Evolutionary conservation across 306 rosid genomes (phyloP).

Genomic region (Dalbergia cochinchinensis): DNA sequence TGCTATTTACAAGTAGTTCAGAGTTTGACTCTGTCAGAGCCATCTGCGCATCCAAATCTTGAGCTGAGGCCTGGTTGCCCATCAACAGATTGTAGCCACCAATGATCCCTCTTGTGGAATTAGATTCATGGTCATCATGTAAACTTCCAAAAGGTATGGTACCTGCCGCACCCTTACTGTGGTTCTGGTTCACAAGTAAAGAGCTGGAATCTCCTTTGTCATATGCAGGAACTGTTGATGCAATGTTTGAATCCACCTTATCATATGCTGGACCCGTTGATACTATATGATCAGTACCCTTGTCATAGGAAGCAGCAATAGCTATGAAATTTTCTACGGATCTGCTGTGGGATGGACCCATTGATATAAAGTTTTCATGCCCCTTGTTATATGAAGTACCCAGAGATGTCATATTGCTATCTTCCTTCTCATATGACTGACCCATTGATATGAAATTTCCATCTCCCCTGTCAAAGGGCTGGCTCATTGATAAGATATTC

Average conservation of each 20-base stretch:
- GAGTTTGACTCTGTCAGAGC: conserved; percentile 57
- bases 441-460: conserved; percentile 72
- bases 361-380: conserved; percentile 65
- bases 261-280: conserved; percentile 68
- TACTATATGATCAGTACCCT: conserved; percentile 59
- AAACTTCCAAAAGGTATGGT: conserved; percentile 81
- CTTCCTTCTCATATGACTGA: conserved; percentile 78
- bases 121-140: conserved; percentile 63
- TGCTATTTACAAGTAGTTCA: conserved; percentile 58
- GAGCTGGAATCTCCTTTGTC: conserved; percentile 65
- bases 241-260: conserved; percentile 66
- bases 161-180: conserved; percentile 65
- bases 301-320: conserved; percentile 64
- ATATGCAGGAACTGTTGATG: conserved; percentile 58
- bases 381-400: conserved; percentile 79
- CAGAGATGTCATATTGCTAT: conserved; percentile 65
- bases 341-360: conserved; percentile 67
- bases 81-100: conserved; percentile 69
- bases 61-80: conserved; percentile 71
- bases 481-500: conserved; percentile 69
- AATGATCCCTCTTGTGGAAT: conserved; percentile 71
- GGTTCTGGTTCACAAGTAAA: conserved; percentile 60
- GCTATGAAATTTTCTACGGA: conserved; percentile 68
- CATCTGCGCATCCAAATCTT: conserved; percentile 62
- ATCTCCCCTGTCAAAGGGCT: conserved; percentile 69